phyloP scores from a whole-genome alignment of 1,284 basidiomycete genomes.

The Austroboletus novae-zelandiae region DNA sequence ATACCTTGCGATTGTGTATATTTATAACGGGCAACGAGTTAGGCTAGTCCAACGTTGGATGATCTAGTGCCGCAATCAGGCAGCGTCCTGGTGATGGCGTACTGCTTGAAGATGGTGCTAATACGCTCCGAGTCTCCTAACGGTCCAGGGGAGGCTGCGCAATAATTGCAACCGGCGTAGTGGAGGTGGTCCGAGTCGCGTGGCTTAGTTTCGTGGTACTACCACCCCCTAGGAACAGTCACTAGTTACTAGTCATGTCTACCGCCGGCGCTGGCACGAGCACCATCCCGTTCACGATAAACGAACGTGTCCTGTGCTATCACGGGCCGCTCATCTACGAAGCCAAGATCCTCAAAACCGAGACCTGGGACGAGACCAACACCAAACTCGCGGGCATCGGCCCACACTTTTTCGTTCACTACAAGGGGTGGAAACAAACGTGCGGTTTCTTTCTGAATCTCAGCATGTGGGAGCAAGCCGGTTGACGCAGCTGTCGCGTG shows the following conservation, averaged over 20 bases:
- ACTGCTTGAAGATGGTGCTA: too few relatives aligned
- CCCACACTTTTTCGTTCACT: slow-evolving; percentile 93
- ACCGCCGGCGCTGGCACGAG: slow-evolving; percentile 1
- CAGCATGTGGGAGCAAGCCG: neutral
- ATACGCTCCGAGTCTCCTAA: too few relatives aligned
- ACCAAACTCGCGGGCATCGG: slow-evolving; percentile 68
- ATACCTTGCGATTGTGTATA: too few relatives aligned
- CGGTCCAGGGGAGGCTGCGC: too few relatives aligned
- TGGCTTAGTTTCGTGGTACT: too few relatives aligned
- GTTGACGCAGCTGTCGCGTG: neutral
- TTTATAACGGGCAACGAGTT: too few relatives aligned
- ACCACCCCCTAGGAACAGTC: too few relatives aligned
- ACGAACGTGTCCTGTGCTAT: slow-evolving; percentile 26
- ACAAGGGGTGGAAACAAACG: slow-evolving; percentile 99
- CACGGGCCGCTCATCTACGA: slow-evolving; percentile 31
- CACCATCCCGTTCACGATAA: slow-evolving; percentile 19
- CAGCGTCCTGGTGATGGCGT: too few relatives aligned
- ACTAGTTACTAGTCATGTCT: slow-evolving; percentile 6
- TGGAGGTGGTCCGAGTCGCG: too few relatives aligned
- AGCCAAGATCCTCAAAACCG: slow-evolving; percentile 86
- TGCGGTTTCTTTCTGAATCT: slow-evolving; percentile 42
- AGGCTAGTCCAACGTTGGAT: too few relatives aligned
- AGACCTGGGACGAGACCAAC: slow-evolving; percentile 71
- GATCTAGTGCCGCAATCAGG: too few relatives aligned
- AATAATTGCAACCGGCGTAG: too few relatives aligned